Evolutionary conservation across 2,329 filamentous ascomycete genomes (phyloP).

Genomic region (Monilinia vaccinii-corymbosi): DNA sequence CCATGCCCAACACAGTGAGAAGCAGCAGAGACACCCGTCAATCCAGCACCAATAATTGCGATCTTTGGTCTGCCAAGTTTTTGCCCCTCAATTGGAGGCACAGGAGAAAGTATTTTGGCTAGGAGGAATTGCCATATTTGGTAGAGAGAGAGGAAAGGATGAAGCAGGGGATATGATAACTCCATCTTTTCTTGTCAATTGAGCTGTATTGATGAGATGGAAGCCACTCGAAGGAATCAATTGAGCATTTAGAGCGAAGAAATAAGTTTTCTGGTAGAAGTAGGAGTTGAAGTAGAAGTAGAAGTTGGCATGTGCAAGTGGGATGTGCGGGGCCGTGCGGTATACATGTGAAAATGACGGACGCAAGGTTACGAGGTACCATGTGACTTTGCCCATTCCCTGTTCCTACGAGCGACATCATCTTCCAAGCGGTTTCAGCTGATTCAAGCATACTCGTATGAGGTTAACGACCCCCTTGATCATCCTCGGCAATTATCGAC

Average conservation of each 20-base stretch:
- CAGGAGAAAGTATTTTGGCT: slow-evolving; percentile 57
- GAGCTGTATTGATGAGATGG: not conserved
- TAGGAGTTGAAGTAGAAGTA: too few species aligned
- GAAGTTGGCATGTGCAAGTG: not conserved
- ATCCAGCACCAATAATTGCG: slow-evolving; percentile 60
- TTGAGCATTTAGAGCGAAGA: not conserved
- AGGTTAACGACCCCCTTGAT: not conserved
- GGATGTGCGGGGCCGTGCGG: not conserved
- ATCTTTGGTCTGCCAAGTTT: slow-evolving; percentile 54
- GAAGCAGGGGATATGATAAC: slow-evolving; percentile 31
- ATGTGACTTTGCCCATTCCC: too few species aligned
- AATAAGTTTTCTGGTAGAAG: not conserved
- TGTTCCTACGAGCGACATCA: too few species aligned
- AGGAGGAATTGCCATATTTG: slow-evolving; percentile 56
- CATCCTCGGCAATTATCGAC: not conserved
- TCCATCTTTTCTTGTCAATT: slow-evolving; percentile 14
- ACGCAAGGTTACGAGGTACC: too few species aligned
- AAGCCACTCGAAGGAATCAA: not conserved
- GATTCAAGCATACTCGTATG: too few species aligned
- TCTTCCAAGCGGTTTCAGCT: too few species aligned
- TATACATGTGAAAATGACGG: not conserved
- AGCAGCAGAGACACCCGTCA: slow-evolving; percentile 70
- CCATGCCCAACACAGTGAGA: slow-evolving; percentile 79
- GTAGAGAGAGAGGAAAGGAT: slow-evolving; percentile 53
- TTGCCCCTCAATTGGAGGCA: slow-evolving; percentile 50